Evolutionary conservation across 2,329 filamentous ascomycete species (phyloP).

Genomic region (Trichophyton verrucosum): DNA sequence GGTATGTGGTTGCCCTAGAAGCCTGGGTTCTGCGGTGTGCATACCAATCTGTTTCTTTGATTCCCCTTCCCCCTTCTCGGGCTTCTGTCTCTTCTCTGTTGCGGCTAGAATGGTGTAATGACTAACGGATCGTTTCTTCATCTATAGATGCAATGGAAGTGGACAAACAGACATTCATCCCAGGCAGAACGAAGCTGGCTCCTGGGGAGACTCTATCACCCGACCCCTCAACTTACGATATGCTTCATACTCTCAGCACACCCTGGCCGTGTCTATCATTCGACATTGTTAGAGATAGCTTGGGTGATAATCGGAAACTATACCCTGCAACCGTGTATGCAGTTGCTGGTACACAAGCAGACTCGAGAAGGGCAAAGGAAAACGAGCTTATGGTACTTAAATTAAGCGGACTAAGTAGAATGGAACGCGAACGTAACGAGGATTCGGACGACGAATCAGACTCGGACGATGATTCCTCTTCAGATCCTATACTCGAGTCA

Average conservation of each 20-base stretch:
- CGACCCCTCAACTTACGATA: conserved; percentile 89
- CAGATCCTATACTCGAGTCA: conserved; percentile 87
- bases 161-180: conserved; percentile 89
- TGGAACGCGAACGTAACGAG: conserved; percentile 61
- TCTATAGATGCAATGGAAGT: conserved; percentile 71
- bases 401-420: conserved; percentile 78
- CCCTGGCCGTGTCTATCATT: conserved; percentile 97
- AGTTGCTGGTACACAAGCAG: conserved; percentile 88
- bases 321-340: conserved; percentile 94
- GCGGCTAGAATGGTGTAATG: conserved; percentile 6
- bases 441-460: conserved; percentile 57
- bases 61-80: too few species aligned
- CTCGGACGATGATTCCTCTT: conserved; percentile 56
- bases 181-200: conserved; percentile 81
- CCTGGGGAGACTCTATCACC: conserved; percentile 83
- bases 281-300: conserved; percentile 72
- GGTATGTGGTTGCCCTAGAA: conserved; percentile 34
- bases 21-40: conserved; percentile 13
- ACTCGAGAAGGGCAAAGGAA: conserved; percentile 59
- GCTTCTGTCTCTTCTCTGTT: neutral
- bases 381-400: conserved; percentile 96
- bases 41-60: conserved; percentile 9
- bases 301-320: conserved; percentile 81
- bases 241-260: conserved; percentile 88
- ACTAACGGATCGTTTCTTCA: neutral